These are phyloP conservation scores for Dicorynia guianensis DNA, from an alignment of 306 rosid species.

Conservation along the genomic window DNA sequence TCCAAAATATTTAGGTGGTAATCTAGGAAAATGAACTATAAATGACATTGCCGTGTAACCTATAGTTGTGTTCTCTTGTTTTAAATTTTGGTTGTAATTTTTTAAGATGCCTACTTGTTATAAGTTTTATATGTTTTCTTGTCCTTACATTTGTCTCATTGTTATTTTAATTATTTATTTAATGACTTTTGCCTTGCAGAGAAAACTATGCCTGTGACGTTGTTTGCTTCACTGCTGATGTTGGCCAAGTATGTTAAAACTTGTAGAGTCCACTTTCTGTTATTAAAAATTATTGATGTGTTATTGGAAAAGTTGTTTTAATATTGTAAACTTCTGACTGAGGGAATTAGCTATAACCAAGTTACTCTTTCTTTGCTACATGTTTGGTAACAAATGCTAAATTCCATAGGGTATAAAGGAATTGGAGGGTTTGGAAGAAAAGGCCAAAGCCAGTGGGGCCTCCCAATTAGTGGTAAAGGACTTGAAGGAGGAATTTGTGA, in stretches of 20 bases:
- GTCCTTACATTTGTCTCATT: background rate
- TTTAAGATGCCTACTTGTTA: background rate
- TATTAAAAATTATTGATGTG: background rate
- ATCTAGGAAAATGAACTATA: background rate
- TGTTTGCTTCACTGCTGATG: constrained; percentile 99
- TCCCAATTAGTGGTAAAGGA: constrained; percentile 91
- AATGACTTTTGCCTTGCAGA: constrained; percentile 59
- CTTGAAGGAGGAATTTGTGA: constrained; percentile 85
- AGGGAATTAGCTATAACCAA: constrained; percentile 5
- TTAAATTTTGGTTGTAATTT: background rate
- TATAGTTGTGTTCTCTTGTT: background rate
- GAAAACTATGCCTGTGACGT: constrained; percentile 97
- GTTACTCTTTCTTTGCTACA: constrained; percentile 12
- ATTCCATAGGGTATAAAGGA: constrained; percentile 73
- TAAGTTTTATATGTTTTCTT: background rate
- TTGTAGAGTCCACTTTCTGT: constrained; percentile 20
- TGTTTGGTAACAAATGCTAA: constrained; percentile 18
- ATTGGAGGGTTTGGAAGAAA: constrained; percentile 86
- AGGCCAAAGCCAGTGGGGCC: constrained; percentile 97
- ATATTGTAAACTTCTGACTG: constrained; percentile 20
- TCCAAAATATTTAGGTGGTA: background rate
- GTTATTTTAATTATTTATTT: constrained; percentile 25
- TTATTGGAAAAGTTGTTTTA: constrained; percentile 22
- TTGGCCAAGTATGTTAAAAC: constrained; percentile 79
- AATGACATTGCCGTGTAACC: background rate